Conservation (phyloP, 306 rosid genomes). For the Quercus robur region DNA sequence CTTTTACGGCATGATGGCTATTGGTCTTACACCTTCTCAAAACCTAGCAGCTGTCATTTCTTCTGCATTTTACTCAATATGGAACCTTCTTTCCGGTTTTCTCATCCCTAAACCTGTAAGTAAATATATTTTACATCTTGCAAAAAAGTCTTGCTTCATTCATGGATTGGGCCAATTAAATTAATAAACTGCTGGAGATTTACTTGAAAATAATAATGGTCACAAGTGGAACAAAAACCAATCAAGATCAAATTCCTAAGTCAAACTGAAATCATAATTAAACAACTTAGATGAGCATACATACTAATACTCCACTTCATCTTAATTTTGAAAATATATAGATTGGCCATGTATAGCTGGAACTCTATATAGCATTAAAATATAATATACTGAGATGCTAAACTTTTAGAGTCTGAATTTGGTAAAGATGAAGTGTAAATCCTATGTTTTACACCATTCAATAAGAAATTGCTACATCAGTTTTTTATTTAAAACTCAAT, state of each 20-base stretch:
- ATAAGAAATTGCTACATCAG: too few species aligned
- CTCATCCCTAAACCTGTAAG: slow-evolving; percentile 86
- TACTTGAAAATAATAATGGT: neutral
- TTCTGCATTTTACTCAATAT: slow-evolving; percentile 89
- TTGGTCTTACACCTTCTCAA: slow-evolving; percentile 82
- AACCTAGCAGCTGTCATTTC: slow-evolving; percentile 87
- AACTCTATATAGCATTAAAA: too few species aligned
- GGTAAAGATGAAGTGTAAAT: too few species aligned
- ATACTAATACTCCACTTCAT: too few species aligned
- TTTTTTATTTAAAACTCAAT: too few species aligned
- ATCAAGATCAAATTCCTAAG: neutral
- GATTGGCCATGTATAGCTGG: too few species aligned
- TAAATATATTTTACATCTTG: slow-evolving; percentile 5
- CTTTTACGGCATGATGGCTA: slow-evolving; percentile 93
- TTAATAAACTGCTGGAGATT: neutral
- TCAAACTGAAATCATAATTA: too few species aligned
- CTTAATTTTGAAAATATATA: too few species aligned
- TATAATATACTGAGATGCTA: too few species aligned
- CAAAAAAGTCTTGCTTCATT: neutral
- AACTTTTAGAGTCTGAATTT: too few species aligned
- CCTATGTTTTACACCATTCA: too few species aligned
- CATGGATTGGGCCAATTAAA: neutral
- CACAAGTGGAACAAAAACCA: neutral
- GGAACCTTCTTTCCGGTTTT: slow-evolving; percentile 97
- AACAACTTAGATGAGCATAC: too few species aligned